Evolutionary conservation across 768 basidiomycete genomes (phyloP), one percentile per base, ranked within the genome.

Genomic region (Suillus fuscotomentosus): DNA sequence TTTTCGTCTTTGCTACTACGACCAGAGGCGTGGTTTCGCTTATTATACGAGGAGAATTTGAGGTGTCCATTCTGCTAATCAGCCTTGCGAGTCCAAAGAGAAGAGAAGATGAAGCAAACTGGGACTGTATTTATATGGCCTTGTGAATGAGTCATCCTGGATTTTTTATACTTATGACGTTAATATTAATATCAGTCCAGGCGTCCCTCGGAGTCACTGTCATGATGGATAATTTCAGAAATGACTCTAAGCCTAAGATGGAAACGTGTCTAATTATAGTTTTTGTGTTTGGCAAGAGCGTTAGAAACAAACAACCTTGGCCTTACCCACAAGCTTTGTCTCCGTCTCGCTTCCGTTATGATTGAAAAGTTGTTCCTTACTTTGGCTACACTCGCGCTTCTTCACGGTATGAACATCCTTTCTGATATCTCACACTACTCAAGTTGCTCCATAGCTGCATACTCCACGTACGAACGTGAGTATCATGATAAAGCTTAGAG

Each of bases 391-490:
- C 54, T 86, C 67, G 76, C 77, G 22, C 72, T 88, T 15, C 76
- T 89, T 65, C 88, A 89, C 68, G 83, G 88, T 88, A 65, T 65
- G 78, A 70, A 50, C 31, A 51, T 42, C 60, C 57, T 51, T 42
- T 53, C 8, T 36, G n/a, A 63, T 61, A 63, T 48, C 20, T 63
- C 36, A 27, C 34, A 61, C 24, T 48, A 65, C 48, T 24, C 17
- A 50, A 60, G 34, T 65, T 67, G 5, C 42, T n/a, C 24, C n/a
- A 27, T 70, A 93, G 92, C 90, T 53, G 89, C 90, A 22, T 93
- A 86, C 74, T 92, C 92, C 20, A 86, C 88, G 3, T 93, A 92
- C 74, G 90, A 93, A 79, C 86, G 92, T 88, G 61, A 72, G 89
- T 80, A 10, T 20, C 10, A 50, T 38, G 22, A 45, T 36, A 24